Evolutionary conservation across 441 rosid genomes (phyloP).

Genomic region (Macaranga tanarius): DNA sequence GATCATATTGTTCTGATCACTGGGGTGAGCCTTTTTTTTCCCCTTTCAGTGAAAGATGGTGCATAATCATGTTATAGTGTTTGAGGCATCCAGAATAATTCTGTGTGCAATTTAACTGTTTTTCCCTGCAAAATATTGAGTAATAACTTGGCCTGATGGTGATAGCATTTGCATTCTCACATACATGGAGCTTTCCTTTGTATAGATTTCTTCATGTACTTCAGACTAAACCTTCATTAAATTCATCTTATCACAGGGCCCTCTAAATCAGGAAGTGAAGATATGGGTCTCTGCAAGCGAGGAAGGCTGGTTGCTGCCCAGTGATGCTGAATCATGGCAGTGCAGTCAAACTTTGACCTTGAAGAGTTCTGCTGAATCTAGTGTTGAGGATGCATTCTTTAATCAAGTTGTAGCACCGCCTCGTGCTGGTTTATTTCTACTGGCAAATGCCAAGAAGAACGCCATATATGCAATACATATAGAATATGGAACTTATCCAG

Average conservation of each 20-base stretch:
- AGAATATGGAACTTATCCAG: conserved; percentile 76
- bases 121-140: not conserved
- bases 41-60: conserved; percentile 8
- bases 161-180: not conserved
- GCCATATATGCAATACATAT: conserved; percentile 85
- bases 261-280: conserved; percentile 76
- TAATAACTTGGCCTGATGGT: conserved; percentile 1
- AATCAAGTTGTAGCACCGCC: conserved; percentile 80
- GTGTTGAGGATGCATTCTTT: conserved; percentile 67
- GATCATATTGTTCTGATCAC: conserved; percentile 86
- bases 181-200: not conserved
- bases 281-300: conserved; percentile 77
- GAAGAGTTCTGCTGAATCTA: conserved; percentile 63
- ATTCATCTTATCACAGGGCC: conserved; percentile 51
- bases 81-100: not conserved
- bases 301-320: conserved; percentile 85
- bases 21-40: conserved; percentile 48
- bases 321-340: conserved; percentile 70
- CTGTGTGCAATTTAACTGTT: conserved; percentile 6
- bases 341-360: conserved; percentile 79
- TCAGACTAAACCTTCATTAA: conserved; percentile 3
- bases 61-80: conserved; percentile 14
- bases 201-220: conserved; percentile 12
- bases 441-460: conserved; percentile 92
- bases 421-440: conserved; percentile 62